phyloP scores from a whole-genome alignment of 1,139 yeast species.

The Arxiozyma heterogenica region DNA sequence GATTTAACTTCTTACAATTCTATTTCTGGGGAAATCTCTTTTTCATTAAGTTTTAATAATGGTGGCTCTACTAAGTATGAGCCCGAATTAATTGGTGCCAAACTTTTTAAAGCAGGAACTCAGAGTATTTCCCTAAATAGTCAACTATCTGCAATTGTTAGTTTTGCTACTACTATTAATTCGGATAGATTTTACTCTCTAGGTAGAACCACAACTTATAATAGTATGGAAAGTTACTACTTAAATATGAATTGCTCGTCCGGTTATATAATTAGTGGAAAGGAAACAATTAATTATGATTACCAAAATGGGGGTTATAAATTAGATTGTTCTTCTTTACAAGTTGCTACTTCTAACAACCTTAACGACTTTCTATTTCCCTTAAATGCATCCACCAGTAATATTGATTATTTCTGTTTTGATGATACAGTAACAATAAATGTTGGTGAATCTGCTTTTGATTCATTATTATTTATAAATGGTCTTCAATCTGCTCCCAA shows the following conservation, averaged over 20 bases:
- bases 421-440: conserved; percentile 16
- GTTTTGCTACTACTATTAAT: conserved; percentile 18
- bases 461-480: conserved; percentile 23
- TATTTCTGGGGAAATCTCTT: conserved; percentile 25
- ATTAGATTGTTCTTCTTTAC: conserved; percentile 26
- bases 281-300: conserved; percentile 21
- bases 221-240: conserved; percentile 27
- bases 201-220: conserved; percentile 28
- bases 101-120: conserved; percentile 22
- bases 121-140: conserved; percentile 15
- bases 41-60: conserved; percentile 27
- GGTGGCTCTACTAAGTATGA: conserved; percentile 28
- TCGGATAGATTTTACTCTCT: conserved; percentile 18
- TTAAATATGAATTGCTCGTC: conserved; percentile 28
- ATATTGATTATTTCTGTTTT: conserved; percentile 18
- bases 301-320: conserved; percentile 14
- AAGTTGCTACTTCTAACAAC: conserved; percentile 22
- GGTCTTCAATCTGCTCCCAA: conserved; percentile 21
- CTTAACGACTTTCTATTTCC: conserved; percentile 31
- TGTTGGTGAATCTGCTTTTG: conserved; percentile 16
- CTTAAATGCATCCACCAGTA: conserved; percentile 10
- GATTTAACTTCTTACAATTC: conserved; percentile 17
- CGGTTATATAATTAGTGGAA: conserved; percentile 26
- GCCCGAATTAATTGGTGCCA: conserved; percentile 28
- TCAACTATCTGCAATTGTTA: conserved; percentile 21